A percentile compares a stretch with the other conserved stretches of the same genome.
Evolutionary conservation across 2,329 filamentous ascomycete genomes (phyloP).

Genomic region (Penicillium griseofulvum): DNA sequence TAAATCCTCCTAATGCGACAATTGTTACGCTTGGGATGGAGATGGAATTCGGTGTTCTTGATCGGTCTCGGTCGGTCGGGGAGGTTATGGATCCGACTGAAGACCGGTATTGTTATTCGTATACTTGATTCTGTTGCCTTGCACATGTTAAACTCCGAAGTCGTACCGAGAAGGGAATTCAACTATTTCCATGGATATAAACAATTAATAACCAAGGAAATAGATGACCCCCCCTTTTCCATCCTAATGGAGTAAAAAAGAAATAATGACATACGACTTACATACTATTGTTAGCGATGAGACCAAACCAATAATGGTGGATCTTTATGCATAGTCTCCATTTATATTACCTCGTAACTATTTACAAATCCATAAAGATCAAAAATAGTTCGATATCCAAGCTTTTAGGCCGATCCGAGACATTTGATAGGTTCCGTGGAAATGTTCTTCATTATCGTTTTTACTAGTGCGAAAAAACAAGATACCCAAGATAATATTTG

Average conservation of each 20-base stretch:
- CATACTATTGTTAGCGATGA: constrained; percentile 13
- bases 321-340: too few relatives aligned
- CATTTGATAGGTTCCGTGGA: not conserved
- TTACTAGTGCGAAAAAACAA: constrained; percentile 4
- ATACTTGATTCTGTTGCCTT: constrained; percentile 4
- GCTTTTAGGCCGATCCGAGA: constrained; percentile 1
- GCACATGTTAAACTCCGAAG: not conserved
- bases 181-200: too few relatives aligned
- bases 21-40: constrained; percentile 13
- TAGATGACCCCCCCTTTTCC: not conserved
- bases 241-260: constrained; percentile 2
- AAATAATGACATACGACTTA: constrained; percentile 10
- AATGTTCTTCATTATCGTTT: too few relatives aligned
- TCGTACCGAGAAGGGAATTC: not conserved
- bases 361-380: too few relatives aligned
- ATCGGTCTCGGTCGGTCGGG: constrained; percentile 8
- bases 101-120: constrained; percentile 17
- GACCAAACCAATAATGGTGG: constrained; percentile 10
- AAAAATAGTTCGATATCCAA: not conserved
- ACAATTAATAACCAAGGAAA: not conserved
- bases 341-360: too few relatives aligned
- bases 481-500: not conserved
- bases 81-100: constrained; percentile 21
- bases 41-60: constrained; percentile 22
- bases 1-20: constrained; percentile 16